Evolutionary conservation across 352 stramenopile genomes (phyloP).

Genomic region (Pythium insidiosum): DNA sequence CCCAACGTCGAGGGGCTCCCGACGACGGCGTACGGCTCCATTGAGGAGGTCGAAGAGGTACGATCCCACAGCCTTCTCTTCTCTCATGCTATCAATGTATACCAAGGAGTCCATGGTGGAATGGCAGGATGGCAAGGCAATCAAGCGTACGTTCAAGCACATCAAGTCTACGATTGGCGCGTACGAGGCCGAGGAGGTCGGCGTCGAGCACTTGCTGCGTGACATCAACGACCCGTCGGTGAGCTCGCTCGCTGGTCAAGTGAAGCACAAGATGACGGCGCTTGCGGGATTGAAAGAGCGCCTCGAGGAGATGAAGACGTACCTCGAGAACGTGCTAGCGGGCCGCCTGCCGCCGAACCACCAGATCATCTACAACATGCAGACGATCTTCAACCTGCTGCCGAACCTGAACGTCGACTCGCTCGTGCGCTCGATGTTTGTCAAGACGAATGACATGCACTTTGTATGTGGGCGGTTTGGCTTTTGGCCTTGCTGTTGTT

Average conservation of each 20-base stretch:
- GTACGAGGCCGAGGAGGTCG: slow-evolving; percentile 94
- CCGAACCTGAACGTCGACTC: slow-evolving; percentile 98
- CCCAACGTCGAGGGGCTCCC: slow-evolving; percentile 93
- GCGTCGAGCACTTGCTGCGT: slow-evolving; percentile 97
- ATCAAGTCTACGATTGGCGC: slow-evolving; percentile 95
- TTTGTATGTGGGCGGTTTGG: slow-evolving; percentile 66
- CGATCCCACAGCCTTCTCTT: too few relatives aligned
- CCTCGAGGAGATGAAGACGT: slow-evolving; percentile 98
- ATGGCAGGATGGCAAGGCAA: slow-evolving; percentile 86
- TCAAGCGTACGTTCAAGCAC: slow-evolving; percentile 97
- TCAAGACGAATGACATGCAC: slow-evolving; percentile 99
- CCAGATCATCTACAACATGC: slow-evolving; percentile 99
- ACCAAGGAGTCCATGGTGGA: not conserved
- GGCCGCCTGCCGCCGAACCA: slow-evolving; percentile 70
- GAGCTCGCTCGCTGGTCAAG: slow-evolving; percentile 95
- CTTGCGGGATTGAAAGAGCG: slow-evolving; percentile 90
- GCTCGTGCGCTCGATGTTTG: slow-evolving; percentile 95
- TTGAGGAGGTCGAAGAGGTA: slow-evolving; percentile 94
- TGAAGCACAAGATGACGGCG: slow-evolving; percentile 98
- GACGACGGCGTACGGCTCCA: slow-evolving; percentile 95
- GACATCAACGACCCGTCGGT: slow-evolving; percentile 99
- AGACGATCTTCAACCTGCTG: slow-evolving; percentile 99
- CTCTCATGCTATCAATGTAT: too few relatives aligned
- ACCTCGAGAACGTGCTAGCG: slow-evolving; percentile 91
- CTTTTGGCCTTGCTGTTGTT: slow-evolving; percentile 1